Evolutionary conservation across 2,329 filamentous ascomycete species (phyloP).

Genomic region (Neofusicoccum parvum): DNA sequence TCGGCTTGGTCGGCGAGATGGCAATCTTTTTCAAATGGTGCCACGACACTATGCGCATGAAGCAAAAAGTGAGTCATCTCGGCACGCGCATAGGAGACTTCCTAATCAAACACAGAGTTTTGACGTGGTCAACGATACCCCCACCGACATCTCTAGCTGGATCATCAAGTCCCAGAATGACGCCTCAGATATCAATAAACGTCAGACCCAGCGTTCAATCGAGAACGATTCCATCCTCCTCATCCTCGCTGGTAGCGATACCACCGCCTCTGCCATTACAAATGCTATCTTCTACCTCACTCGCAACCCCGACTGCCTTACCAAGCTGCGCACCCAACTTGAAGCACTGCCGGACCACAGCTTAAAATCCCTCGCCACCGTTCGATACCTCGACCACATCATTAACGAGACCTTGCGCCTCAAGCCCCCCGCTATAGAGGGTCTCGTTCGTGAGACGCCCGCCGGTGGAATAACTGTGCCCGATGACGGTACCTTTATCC

Average conservation of each 20-base stretch:
- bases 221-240: conserved; percentile 38
- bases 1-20: neutral
- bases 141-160: conserved; percentile 12
- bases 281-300: conserved; percentile 27
- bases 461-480: conserved; percentile 40
- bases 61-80: conserved; percentile 4
- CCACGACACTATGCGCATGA: conserved; percentile 8
- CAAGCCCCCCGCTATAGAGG: conserved; percentile 43
- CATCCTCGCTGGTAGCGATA: conserved; percentile 34
- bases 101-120: neutral
- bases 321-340: conserved; percentile 16
- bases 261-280: conserved; percentile 5
- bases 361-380: conserved; percentile 31
- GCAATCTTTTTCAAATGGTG: conserved; percentile 10
- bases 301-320: conserved; percentile 10
- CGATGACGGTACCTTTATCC: conserved; percentile 41
- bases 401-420: conserved; percentile 49
- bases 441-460: conserved; percentile 41
- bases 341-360: conserved; percentile 35
- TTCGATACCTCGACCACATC: conserved; percentile 41
- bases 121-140: neutral
- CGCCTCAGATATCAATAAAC: conserved; percentile 23
- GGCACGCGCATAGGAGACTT: neutral
- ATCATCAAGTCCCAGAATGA: conserved; percentile 4
- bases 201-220: conserved; percentile 26